phyloP scores from a whole-genome alignment of 805 yeast species.

The Cyberlindnera maclurae region DNA sequence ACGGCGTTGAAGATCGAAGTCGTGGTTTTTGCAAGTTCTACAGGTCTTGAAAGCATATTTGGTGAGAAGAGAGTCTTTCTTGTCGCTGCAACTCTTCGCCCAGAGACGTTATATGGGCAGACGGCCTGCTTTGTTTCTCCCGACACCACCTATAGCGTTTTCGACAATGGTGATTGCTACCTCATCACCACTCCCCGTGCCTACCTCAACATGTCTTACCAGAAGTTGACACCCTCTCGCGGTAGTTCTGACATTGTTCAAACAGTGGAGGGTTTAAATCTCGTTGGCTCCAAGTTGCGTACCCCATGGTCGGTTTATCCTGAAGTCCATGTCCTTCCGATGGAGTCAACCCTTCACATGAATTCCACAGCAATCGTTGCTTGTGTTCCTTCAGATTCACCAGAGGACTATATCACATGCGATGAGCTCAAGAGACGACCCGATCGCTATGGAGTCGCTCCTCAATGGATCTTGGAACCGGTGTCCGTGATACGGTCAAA shows the following conservation, averaged over 20 bases:
- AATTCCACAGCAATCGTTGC: constrained; percentile 99
- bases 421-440: constrained; percentile 82
- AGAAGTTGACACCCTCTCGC: constrained; percentile 85
- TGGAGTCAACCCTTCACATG: constrained; percentile 90
- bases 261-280: constrained; percentile 56
- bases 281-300: constrained; percentile 77
- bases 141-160: constrained; percentile 83
- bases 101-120: constrained; percentile 98
- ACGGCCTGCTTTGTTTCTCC: constrained; percentile 97
- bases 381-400: constrained; percentile 98
- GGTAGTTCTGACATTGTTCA: constrained; percentile 63
- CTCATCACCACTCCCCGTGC: constrained; percentile 89
- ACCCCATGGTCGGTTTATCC: constrained; percentile 75
- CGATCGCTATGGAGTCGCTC: constrained; percentile 76
- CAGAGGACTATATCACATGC: constrained; percentile 89
- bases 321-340: constrained; percentile 79
- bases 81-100: constrained; percentile 95
- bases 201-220: constrained; percentile 94
- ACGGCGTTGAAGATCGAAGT: constrained; percentile 84
- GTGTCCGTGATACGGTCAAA: constrained; percentile 71
- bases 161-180: constrained; percentile 70
- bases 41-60: neutral
- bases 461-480: constrained; percentile 79
- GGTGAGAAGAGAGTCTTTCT: constrained; percentile 56
- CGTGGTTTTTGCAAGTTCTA: constrained; percentile 37